These are phyloP conservation scores for Ogataea trehaloabstinens DNA, from an alignment of 805 yeast species.

Conservation along the genomic window DNA sequence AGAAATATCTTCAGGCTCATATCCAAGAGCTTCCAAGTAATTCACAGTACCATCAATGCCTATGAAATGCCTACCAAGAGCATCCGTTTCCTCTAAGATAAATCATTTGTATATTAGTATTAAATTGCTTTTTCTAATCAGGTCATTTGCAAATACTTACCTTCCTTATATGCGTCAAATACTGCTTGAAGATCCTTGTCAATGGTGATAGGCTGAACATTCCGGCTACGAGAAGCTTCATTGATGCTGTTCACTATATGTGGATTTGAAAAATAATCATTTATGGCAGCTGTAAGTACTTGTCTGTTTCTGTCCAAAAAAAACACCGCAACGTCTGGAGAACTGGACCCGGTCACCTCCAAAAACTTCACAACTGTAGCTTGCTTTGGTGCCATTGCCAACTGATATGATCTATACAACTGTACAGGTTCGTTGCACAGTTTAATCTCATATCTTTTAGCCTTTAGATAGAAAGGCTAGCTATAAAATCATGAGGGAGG, in stretches of 20 bases:
- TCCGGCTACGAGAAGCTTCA: conserved; percentile 2
- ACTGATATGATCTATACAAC: too few relatives aligned
- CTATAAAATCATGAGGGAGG: too few relatives aligned
- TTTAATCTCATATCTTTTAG: too few relatives aligned
- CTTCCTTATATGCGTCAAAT: conserved; percentile 33
- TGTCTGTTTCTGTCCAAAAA: conserved; percentile 30
- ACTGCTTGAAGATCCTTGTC: conserved; percentile 26
- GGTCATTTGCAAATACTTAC: conserved; percentile 12
- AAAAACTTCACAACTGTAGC: conserved; percentile 33
- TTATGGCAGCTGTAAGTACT: conserved; percentile 20
- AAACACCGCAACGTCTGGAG: conserved; percentile 35
- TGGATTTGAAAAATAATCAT: conserved; percentile 24
- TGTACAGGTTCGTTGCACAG: neutral
- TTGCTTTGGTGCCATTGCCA: conserved; percentile 17
- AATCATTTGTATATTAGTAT: neutral
- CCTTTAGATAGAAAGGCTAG: too few relatives aligned
- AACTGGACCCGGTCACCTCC: conserved; percentile 39
- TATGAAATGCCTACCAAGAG: conserved; percentile 38
- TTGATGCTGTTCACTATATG: conserved; percentile 12
- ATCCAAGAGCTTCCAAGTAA: conserved; percentile 63
- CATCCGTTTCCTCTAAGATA: conserved; percentile 17
- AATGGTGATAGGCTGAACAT: conserved; percentile 1
- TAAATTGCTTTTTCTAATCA: too few relatives aligned
- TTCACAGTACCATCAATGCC: conserved; percentile 76
- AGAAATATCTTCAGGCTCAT: conserved; percentile 71